Base-by-base conservation (phyloP, 2,329 filamentous ascomycete species). In the Fusarium heterosporum region DNA sequence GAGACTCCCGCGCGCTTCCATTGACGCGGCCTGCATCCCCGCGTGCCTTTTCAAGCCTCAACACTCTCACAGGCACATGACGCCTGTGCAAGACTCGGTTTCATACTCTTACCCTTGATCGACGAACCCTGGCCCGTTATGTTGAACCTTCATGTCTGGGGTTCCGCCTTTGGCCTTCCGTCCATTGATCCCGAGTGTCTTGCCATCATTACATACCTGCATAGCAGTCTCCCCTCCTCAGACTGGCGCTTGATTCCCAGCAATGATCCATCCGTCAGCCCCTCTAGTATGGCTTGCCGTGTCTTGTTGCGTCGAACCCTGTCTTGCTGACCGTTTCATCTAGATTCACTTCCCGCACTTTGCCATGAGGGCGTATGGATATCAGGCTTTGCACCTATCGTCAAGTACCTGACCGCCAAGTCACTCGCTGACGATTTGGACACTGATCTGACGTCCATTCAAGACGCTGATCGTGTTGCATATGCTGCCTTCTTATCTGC, bases 101-200 rank as follows among this genome's bases (percentile, higher is more conserved):
- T 59, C 52, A 55, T 48, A 50, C 30, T 36, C 26, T 16, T 36
- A 46, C 43, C 28, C 28, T 29, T 38, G 16, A 56, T 59, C 32
- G 29, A 38, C 45, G 16, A 26, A 41, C 59, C 34, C 61, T 56
- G 34, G 40, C 39, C 56, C 43, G 55, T 45, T 48, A 80, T 80
- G 78, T 66, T 80, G 48, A 87, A 95, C 80, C 87, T 99, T 61
- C 91, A 97, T 79, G 86, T 97, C 74, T 97, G 94, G 90, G 94
- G 94, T 48, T 90, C 93, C 54, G 94, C 92, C 39, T 97, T 97
- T 77, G 89, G 89, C 39, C 87, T 97, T 42, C 90, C 95, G 14
- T 98, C 96, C 41, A 91, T 98, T 73, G 94, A 98, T 74, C 84
- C 95, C 43, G 92, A 97, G 82, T 98, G 94, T 76, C 87, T 97